Evolutionary conservation across 2,329 filamentous ascomycete genomes (phyloP).

Genomic region (Pseudogymnoascus sp.): DNA sequence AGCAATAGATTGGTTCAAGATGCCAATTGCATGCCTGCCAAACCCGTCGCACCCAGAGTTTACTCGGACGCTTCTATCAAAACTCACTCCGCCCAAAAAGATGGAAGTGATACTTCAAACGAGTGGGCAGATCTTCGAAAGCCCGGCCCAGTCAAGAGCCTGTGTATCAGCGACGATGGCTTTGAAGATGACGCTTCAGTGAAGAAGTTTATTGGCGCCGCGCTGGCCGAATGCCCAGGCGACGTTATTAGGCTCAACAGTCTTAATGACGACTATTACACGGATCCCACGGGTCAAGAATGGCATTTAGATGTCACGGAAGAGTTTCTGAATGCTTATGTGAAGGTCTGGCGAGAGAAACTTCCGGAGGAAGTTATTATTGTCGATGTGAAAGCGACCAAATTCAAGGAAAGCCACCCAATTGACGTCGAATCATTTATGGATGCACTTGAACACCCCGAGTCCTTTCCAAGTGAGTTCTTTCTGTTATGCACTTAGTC

Average conservation of each 20-base stretch:
- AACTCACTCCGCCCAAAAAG: neutral
- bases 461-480: slow-evolving; percentile 21
- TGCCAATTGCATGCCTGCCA: neutral
- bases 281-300: neutral
- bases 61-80: slow-evolving; percentile 2
- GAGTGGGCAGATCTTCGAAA: slow-evolving; percentile 6
- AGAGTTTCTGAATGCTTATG: slow-evolving; percentile 16
- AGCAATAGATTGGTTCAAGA: neutral
- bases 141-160: neutral
- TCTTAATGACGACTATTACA: neutral
- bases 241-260: neutral
- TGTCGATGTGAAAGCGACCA: slow-evolving; percentile 14
- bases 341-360: slow-evolving; percentile 23
- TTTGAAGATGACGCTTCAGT: neutral
- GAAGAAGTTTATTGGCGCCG: slow-evolving; percentile 4
- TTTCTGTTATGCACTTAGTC: neutral
- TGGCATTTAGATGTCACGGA: neutral
- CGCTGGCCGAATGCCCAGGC: neutral
- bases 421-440: slow-evolving; percentile 16
- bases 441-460: slow-evolving; percentile 16
- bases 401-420: slow-evolving; percentile 18
- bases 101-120: neutral
- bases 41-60: neutral
- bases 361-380: slow-evolving; percentile 12
- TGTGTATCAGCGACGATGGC: neutral